Base-by-base conservation (phyloP, 2,329 filamentous ascomycete species). In the Microcyclosporella mali region DNA sequence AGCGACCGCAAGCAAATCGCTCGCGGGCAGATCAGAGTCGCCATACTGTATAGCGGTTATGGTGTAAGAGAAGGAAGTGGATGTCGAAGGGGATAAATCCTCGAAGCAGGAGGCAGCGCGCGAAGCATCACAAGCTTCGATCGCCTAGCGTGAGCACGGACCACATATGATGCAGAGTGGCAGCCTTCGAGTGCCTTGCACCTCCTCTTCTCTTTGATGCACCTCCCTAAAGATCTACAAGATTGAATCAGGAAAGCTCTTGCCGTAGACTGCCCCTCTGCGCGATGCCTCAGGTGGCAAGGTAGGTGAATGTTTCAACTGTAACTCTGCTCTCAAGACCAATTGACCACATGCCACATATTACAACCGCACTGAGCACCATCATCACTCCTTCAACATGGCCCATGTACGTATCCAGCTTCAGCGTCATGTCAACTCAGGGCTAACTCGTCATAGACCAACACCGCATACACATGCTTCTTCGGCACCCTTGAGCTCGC, bases 1-100 rank as follows among this genome's bases (percentile, higher is more conserved):
- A 29, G 12, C 14, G 38, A 18, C 14, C 40, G 27, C 30, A 45
- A 35, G 21, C 47, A 50, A 16, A 34, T 43, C 15, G 44, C 25
- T 16, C 47, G 34, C 12, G 47, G 31, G n/a, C 34, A 45, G 17
- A 47, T 17, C 14, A 50, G 29, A 9, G 47, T 32, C 16, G 47
- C 44, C 47, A 50, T 50, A 18, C 14, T 39, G 21, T 18, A 16
- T 6, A n/a, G 21, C 37, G 19, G 34, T 33, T 18, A 16, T 35
- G 34, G n/a, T 21, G 41, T 28, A 31, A 28, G 29, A 35, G 42
- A 33, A 17, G 28, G 19, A 18, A 16, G 19, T 33, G 41, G 18
- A 17, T 14, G 29, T n/a, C 36, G 28, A 16, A 14, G 14, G n/a
- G n/a, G n/a, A n/a, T n/a, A n/a, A n/a, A 3, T 19, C 11, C 30